Percentiles rank a stretch among this genome's conserved stretches.
Evolutionary conservation across 352 stramenopile species (phyloP).

Genomic region (Globisporangium carolinianum): DNA sequence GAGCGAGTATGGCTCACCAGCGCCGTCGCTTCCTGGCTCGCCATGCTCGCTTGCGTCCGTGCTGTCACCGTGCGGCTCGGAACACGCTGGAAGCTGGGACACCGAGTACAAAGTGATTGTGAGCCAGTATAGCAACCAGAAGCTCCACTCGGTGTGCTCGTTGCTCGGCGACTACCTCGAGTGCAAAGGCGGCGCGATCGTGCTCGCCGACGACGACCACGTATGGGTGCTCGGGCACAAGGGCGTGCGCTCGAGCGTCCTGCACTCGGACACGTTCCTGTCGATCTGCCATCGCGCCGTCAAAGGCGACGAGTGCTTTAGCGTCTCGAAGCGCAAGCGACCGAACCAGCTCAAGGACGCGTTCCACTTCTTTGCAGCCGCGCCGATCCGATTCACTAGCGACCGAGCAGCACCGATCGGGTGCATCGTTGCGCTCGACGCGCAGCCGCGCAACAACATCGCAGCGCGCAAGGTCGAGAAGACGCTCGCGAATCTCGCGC

Average conservation of each 20-base stretch:
- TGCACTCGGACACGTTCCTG: too few species aligned
- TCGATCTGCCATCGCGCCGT: too few species aligned
- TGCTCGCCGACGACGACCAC: constrained; percentile 47
- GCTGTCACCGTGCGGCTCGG: constrained; percentile 26
- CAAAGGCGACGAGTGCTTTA: constrained; percentile 33
- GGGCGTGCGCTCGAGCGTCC: constrained; percentile 7
- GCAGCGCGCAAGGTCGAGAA: constrained; percentile 36
- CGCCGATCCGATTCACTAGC: constrained; percentile 25
- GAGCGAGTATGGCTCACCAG: constrained; percentile 3
- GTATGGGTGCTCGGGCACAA: constrained; percentile 67
- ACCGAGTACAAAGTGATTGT: constrained; percentile 54
- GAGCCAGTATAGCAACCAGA: constrained; percentile 64
- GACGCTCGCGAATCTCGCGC: too few species aligned
- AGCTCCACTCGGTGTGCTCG: constrained; percentile 65
- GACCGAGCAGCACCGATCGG: constrained; percentile 24
- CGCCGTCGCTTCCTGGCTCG: constrained; percentile 1
- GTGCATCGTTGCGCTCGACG: constrained; percentile 59
- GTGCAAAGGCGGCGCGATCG: constrained; percentile 55
- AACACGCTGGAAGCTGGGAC: constrained; percentile 9
- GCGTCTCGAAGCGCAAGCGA: constrained; percentile 29
- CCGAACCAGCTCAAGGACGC: constrained; percentile 10
- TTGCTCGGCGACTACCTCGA: constrained; percentile 67
- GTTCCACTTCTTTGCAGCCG: constrained; percentile 61
- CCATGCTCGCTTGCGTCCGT: constrained; percentile 26
- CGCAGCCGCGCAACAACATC: constrained; percentile 24